These are phyloP conservation scores for Trichosporon faecale DNA, from an alignment of 1,284 basidiomycete genomes.

Conservation along the genomic window DNA sequence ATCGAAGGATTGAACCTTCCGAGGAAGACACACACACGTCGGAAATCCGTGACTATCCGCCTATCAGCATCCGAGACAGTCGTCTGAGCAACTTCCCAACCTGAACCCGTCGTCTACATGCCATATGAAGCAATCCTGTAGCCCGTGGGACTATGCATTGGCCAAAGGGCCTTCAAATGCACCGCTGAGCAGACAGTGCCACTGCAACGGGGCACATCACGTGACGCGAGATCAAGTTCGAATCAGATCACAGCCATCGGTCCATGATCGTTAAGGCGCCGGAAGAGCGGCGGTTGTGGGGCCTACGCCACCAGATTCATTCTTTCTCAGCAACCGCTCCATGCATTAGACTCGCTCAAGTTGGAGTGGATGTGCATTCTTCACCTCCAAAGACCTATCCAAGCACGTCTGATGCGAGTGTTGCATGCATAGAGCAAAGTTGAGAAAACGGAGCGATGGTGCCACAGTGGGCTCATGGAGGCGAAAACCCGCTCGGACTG, in stretches of 20 bases:
- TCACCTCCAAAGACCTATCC: neutral
- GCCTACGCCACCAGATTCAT: neutral
- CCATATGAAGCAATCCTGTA: too few relatives aligned
- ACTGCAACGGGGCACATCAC: neutral
- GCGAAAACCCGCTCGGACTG: neutral
- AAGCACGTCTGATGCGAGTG: neutral
- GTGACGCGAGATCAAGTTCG: neutral
- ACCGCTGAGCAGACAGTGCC: too few relatives aligned
- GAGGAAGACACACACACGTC: too few relatives aligned
- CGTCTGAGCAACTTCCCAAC: too few relatives aligned
- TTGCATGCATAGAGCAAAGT: constrained; percentile 6
- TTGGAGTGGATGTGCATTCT: neutral
- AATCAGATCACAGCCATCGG: neutral
- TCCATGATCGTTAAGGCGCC: too few relatives aligned
- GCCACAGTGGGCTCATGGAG: neutral
- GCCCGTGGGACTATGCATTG: too few relatives aligned
- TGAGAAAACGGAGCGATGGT: neutral
- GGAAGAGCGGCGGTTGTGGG: neutral
- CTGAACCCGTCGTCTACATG: too few relatives aligned
- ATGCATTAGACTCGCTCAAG: neutral
- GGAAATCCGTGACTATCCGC: too few relatives aligned
- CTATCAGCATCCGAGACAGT: too few relatives aligned
- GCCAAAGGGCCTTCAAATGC: too few relatives aligned
- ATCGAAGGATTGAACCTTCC: too few relatives aligned
- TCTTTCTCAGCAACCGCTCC: neutral